A percentile compares a stretch with the other conserved stretches of the same genome.
Evolutionary conservation across 2,329 filamentous ascomycete genomes (phyloP).

Genomic region (Hymenotorrendiella dingleyae): DNA sequence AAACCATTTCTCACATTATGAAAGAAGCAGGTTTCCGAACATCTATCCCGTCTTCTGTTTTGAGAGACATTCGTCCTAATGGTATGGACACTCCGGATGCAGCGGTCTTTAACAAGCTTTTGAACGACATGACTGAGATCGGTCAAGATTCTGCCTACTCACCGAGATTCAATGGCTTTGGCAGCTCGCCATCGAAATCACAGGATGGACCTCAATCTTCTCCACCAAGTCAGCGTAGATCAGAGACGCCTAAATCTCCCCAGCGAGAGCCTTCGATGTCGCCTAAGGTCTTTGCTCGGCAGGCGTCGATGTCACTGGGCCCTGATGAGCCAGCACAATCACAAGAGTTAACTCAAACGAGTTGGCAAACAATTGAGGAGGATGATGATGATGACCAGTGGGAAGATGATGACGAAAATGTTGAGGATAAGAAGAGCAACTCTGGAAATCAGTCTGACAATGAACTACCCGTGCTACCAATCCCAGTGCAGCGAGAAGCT

Average conservation of each 20-base stretch:
- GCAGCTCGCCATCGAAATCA: conserved; percentile 23
- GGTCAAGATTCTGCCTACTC: conserved; percentile 20
- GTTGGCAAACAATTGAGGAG: conserved; percentile 20
- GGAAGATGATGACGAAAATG: conserved; percentile 1
- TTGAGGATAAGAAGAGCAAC: background rate
- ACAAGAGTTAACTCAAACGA: conserved; percentile 15
- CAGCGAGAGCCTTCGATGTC: background rate
- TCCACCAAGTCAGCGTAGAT: conserved; percentile 1
- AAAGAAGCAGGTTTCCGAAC: conserved; percentile 43
- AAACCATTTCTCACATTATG: conserved; percentile 40
- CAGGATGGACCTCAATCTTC: conserved; percentile 3
- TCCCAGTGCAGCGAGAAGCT: too few species aligned
- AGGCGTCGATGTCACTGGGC: background rate
- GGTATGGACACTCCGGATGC: conserved; percentile 22
- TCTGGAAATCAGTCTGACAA: background rate
- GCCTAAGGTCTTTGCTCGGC: background rate
- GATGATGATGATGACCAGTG: background rate
- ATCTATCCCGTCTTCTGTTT: conserved; percentile 36
- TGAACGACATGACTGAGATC: conserved; percentile 20
- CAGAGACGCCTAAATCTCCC: conserved; percentile 1
- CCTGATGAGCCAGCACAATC: conserved; percentile 1
- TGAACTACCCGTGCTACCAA: background rate
- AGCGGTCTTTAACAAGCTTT: conserved; percentile 18
- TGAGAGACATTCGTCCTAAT: conserved; percentile 24
- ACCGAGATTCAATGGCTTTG: conserved; percentile 30